phyloP scores from a whole-genome alignment of 2,329 filamentous ascomycete species.

The Ascochyta clinopodiicola region DNA sequence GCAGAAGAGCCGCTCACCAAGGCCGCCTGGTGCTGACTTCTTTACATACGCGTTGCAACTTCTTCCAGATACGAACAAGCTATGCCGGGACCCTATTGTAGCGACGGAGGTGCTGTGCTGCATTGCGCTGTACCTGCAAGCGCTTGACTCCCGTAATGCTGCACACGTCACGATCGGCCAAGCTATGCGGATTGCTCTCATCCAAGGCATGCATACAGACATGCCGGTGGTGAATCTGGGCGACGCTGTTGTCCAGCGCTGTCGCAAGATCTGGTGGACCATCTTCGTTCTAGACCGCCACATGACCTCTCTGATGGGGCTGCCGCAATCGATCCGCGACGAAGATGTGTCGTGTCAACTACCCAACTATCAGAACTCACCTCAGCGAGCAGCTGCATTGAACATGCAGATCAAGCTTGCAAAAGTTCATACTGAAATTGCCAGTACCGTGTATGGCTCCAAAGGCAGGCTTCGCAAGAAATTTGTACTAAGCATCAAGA shows the following conservation, averaged over 20 bases:
- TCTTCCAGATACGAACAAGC: slow-evolving; percentile 56
- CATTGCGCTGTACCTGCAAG: slow-evolving; percentile 61
- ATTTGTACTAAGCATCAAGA: slow-evolving; percentile 47
- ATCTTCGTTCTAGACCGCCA: slow-evolving; percentile 61
- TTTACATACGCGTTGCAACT: slow-evolving; percentile 67
- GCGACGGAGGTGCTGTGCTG: slow-evolving; percentile 60
- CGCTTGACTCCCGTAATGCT: slow-evolving; percentile 55
- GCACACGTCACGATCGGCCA: slow-evolving; percentile 60
- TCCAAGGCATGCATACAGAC: slow-evolving; percentile 60
- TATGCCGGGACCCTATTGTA: slow-evolving; percentile 54
- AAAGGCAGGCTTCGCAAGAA: slow-evolving; percentile 56
- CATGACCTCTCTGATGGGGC: slow-evolving; percentile 61
- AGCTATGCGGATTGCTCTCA: slow-evolving; percentile 58
- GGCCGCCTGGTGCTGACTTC: slow-evolving; percentile 63
- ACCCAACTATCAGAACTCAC: slow-evolving; percentile 52
- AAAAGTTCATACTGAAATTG: slow-evolving; percentile 53
- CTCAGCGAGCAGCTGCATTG: slow-evolving; percentile 50
- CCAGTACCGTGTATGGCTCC: slow-evolving; percentile 53
- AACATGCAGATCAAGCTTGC: slow-evolving; percentile 57
- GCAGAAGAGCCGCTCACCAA: slow-evolving; percentile 34
- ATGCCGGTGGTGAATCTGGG: slow-evolving; percentile 55
- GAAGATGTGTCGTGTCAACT: slow-evolving; percentile 59
- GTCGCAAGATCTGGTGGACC: slow-evolving; percentile 62
- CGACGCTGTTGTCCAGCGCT: slow-evolving; percentile 53
- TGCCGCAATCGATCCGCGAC: slow-evolving; percentile 58